Base-by-base conservation (phyloP, 1,139 yeast species). In the Pneumocystis sp. region DNA sequence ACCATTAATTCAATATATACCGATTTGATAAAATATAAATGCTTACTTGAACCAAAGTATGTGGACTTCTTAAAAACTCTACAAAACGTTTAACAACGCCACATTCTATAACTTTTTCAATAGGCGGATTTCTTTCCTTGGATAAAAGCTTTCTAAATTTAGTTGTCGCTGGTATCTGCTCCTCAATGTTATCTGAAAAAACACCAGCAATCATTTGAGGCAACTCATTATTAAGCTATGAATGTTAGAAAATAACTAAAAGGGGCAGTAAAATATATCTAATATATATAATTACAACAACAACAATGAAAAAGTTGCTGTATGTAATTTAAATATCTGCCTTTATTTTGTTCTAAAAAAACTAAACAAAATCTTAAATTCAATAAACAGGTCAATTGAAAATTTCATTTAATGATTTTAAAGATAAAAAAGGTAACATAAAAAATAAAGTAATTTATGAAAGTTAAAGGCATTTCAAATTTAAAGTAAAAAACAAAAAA, bases 51-150 rank as follows among this genome's bases (percentile, higher is more conserved):
- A 95, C 82, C 82, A 87, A 84, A 73, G 89, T 91, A 74, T 86
- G 89, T 64, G 83, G 82, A 65, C 86, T 85, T 68, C 80, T 79
- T 89, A 93, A 87, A 73, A 91, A 90, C 72, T 84, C 85, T 65
- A 95, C 97, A 75, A 93, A 83, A 66, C 85, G 84, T 66, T 96
- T 95, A 64, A 93, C 95, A 50, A 91, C 97, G 61, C 97, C 97
- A 66, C 91, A 82, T 74, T 89, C 86, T 70, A 95, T 91, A 64
- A 95, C 97, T 69, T 88, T 81, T 76, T 90, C 95, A 73, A 93
- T 93, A 65, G 98, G 98, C n/a, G 98, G 98, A 76, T 90, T 89
- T 75, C 87, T 89, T 77, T 93, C 98, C 74, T 95, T 86, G 64
- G 96, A 89, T 72, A 93, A 81, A 65, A 91, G 85, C 77, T 93